Evolutionary conservation across 163 green algal species (phyloP).

Genomic region (Scenedesmus sp.): DNA sequence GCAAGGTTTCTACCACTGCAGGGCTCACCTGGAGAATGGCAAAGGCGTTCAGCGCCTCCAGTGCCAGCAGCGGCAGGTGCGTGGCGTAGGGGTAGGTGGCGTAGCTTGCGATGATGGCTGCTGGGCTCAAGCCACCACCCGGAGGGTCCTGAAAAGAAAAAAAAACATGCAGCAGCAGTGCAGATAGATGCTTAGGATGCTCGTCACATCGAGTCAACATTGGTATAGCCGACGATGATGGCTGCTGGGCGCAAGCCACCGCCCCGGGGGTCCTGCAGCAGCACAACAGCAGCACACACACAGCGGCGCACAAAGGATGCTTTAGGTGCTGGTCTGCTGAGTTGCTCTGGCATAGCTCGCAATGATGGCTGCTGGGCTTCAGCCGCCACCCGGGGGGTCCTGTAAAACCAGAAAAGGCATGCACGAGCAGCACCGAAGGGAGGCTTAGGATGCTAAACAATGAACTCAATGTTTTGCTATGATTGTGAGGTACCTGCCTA

Average conservation of each 20-base stretch:
- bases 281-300: neutral
- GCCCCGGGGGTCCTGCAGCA: no score
- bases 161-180: neutral
- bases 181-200: neutral
- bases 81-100: conserved; percentile 49
- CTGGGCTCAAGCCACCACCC: conserved; percentile 43
- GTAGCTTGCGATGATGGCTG: conserved; percentile 58
- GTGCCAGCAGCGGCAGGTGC: conserved; percentile 2
- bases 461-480: no score
- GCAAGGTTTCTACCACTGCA: neutral
- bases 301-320: neutral
- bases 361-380: neutral
- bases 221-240: neutral
- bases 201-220: neutral
- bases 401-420: no score
- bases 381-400: no score
- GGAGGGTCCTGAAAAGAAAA: conserved; percentile 24
- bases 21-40: conserved; percentile 26
- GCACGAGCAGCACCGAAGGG: no score
- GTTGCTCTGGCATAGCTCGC: no score
- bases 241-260: neutral
- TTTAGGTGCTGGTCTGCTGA: no score
- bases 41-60: conserved; percentile 7
- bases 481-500: no score
- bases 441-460: no score